phyloP scores from a whole-genome alignment of 2,329 filamentous ascomycete species.

The Penicillium vulpinum region DNA sequence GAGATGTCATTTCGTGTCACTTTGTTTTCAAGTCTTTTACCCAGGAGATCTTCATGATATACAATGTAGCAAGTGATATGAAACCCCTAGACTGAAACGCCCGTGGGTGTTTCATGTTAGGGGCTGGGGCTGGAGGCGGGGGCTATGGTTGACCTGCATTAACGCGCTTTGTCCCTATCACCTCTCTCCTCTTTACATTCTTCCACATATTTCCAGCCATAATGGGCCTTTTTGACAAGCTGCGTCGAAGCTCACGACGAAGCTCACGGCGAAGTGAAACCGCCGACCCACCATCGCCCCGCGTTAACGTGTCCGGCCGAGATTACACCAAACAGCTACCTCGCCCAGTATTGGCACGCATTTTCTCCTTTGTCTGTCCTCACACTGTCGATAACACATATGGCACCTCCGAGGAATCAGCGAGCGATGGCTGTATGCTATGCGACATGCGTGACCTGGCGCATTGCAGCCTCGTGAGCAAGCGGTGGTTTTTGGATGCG shows the following conservation, averaged over 20 bases:
- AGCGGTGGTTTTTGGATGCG: constrained; percentile 66
- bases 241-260: constrained; percentile 31
- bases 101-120: constrained; percentile 9
- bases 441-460: constrained; percentile 89
- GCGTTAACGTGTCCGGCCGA: constrained; percentile 16
- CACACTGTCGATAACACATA: constrained; percentile 76
- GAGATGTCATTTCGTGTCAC: not conserved
- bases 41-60: not conserved
- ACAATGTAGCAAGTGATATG: not conserved
- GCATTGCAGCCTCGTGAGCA: constrained; percentile 72
- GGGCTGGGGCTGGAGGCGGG: not conserved
- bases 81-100: not conserved
- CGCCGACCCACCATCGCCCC: constrained; percentile 21
- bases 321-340: constrained; percentile 60
- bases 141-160: constrained; percentile 8
- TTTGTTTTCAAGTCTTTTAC: not conserved
- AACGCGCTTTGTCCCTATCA: constrained; percentile 9
- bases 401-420: constrained; percentile 77
- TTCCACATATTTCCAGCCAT: constrained; percentile 2
- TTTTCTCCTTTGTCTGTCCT: constrained; percentile 81
- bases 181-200: not conserved
- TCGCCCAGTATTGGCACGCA: constrained; percentile 67
- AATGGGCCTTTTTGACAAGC: constrained; percentile 36
- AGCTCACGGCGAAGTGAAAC: constrained; percentile 32
- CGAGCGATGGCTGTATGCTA: constrained; percentile 81